Percentiles rank a stretch among this genome's conserved stretches.
phyloP scores from a whole-genome alignment of 164 flowering plant species.

The Vitis labrusca region DNA sequence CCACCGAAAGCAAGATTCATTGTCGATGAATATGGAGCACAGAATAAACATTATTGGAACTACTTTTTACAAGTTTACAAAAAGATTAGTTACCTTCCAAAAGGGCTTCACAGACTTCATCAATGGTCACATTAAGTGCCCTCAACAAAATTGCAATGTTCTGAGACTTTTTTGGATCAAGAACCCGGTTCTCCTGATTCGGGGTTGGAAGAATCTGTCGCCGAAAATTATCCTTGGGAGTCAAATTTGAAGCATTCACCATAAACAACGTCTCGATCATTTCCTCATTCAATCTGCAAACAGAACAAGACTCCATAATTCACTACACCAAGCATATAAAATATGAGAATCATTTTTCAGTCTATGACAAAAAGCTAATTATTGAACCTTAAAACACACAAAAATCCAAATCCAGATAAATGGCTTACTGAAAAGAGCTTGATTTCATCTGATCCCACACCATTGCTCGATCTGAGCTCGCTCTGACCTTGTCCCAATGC shows the following conservation, averaged over 20 bases:
- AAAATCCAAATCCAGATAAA: neutral
- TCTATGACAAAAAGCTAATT: neutral
- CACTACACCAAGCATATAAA: neutral
- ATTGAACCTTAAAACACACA: neutral
- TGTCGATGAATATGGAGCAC: too few species aligned
- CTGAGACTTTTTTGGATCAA: slow-evolving; percentile 87
- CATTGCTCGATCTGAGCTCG: slow-evolving; percentile 87
- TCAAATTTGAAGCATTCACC: slow-evolving; percentile 32
- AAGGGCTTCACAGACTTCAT: slow-evolving; percentile 89
- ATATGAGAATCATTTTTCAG: neutral
- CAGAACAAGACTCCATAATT: slow-evolving; percentile 7
- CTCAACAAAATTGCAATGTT: slow-evolving; percentile 81
- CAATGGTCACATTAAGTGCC: slow-evolving; percentile 85
- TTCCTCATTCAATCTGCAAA: slow-evolving; percentile 82
- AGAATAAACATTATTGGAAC: neutral
- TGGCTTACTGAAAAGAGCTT: slow-evolving; percentile 86
- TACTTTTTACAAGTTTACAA: neutral
- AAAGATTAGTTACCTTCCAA: slow-evolving; percentile 59
- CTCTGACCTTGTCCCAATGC: slow-evolving; percentile 96
- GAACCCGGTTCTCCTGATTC: slow-evolving; percentile 70
- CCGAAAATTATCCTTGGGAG: slow-evolving; percentile 36
- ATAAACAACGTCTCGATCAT: slow-evolving; percentile 72
- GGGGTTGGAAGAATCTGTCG: slow-evolving; percentile 21
- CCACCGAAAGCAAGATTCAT: neutral
- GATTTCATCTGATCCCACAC: slow-evolving; percentile 97